A percentile compares a stretch with the other conserved stretches of the same genome.
These are phyloP conservation scores for Coprinopsis sp. DNA, from an alignment of 768 basidiomycete species.

Conservation along the genomic window DNA sequence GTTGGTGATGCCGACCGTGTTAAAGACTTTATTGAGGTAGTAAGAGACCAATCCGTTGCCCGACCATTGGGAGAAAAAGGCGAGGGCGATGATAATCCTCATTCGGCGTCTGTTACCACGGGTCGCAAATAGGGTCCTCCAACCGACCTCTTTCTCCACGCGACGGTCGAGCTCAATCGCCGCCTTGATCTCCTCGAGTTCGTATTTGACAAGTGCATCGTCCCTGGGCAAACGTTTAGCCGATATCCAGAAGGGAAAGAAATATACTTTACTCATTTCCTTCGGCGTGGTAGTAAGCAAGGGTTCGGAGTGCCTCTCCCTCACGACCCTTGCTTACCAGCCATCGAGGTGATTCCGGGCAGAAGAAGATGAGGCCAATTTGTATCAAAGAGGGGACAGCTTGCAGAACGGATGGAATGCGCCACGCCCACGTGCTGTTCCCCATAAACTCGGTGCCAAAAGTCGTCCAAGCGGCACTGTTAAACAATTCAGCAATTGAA, in stretches of 20 bases:
- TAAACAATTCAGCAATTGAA: not conserved
- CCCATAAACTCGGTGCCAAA: constrained; percentile 77
- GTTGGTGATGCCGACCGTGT: constrained; percentile 60
- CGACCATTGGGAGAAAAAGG: constrained; percentile 85
- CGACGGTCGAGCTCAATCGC: constrained; percentile 65
- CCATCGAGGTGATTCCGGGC: constrained; percentile 84
- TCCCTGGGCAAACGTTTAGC: too few relatives aligned
- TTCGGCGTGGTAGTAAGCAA: constrained; percentile 84
- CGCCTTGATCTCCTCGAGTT: constrained; percentile 77
- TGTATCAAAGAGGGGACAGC: constrained; percentile 65
- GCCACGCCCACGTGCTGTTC: constrained; percentile 73
- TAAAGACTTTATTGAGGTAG: constrained; percentile 73
- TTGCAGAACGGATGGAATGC: constrained; percentile 74
- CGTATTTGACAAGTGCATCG: constrained; percentile 66
- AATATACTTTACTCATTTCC: constrained; percentile 63
- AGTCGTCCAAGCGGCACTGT: constrained; percentile 77
- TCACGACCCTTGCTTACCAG: constrained; percentile 72
- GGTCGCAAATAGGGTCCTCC: constrained; percentile 61
- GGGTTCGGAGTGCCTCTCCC: constrained; percentile 57
- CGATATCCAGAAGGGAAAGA: too few relatives aligned
- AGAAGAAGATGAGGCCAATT: constrained; percentile 59
- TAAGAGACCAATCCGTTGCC: constrained; percentile 82
- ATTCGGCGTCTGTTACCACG: constrained; percentile 73
- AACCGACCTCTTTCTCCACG: constrained; percentile 57
- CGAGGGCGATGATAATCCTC: constrained; percentile 69